Evolutionary conservation across 495 filamentous ascomycete species (phyloP), one percentile per base, ranked within the genome.

Genomic region (Collariella sp.): DNA sequence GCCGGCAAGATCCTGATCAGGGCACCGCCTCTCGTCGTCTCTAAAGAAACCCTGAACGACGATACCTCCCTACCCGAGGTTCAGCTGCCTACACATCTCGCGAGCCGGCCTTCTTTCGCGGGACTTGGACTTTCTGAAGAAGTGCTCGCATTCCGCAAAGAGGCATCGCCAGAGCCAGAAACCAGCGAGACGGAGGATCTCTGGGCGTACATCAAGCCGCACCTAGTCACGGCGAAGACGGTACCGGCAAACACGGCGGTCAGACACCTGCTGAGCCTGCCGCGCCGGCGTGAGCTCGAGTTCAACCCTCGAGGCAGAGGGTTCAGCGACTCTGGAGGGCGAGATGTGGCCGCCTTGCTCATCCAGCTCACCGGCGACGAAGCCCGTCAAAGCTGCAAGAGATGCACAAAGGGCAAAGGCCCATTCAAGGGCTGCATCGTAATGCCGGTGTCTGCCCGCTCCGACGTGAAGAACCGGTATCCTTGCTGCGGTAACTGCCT

Each of bases 311-410:
- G n/a, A 10, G n/a, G 16, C 19, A 41, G 7, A 5, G 19, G 9
- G 7, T 68, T 59, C 29, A 9, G 18, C 5, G 65, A 68, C 33
- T 40, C 40, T 6, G 40, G 24, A 0, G 22, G 54, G 0, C 34
- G 62, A 18, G 63, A 68, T 38, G 56, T 68, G 2, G 54, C 63
- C 2, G 58, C 65, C 16, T 33, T 67, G 44, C 52, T 68, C 9
- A 55, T 70, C 29, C 67, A 70, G 15, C 50, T 62, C 41, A 58
- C 58, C 2, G 67, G 67, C 18, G 50, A 56, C 10, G 19, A 43
- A 19, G 54, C 46, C 1, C 23, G 42, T 0, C n/a, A 19, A 11
- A 31, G 46, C 0, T 70, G 67, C 46, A 46, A 10, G 9, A 38
- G 59, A 19, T 57, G 62, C 44, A 35, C 31, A 12, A 16, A 54